Conservation (phyloP, 1,139 yeast species). For the Taphrina flavorubra region DNA sequence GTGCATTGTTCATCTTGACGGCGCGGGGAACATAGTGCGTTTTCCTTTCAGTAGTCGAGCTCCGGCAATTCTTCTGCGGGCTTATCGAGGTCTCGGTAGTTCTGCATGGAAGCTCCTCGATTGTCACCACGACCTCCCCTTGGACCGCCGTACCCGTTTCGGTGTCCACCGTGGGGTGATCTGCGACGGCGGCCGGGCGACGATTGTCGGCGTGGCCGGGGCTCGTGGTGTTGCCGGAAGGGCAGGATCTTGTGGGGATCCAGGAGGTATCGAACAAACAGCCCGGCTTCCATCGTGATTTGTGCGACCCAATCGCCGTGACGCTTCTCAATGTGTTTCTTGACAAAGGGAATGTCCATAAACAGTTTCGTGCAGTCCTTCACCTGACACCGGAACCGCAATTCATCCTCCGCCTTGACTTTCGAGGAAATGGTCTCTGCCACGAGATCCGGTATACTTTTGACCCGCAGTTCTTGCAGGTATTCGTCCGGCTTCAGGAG, state of each 20-base stretch:
- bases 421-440: constrained; percentile 42
- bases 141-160: constrained; percentile 18
- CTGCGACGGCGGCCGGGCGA: constrained; percentile 17
- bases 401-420: constrained; percentile 45
- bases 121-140: constrained; percentile 30
- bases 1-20: too few species aligned
- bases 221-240: constrained; percentile 35
- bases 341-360: constrained; percentile 47
- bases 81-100: constrained; percentile 45
- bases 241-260: constrained; percentile 45
- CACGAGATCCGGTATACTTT: constrained; percentile 43
- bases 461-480: constrained; percentile 44
- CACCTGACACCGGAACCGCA: constrained; percentile 46
- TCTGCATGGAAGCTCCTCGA: constrained; percentile 33
- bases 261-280: constrained; percentile 43
- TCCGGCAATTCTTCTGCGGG: constrained; percentile 43
- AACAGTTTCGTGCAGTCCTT: constrained; percentile 46
- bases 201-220: constrained; percentile 15
- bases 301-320: constrained; percentile 46
- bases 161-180: constrained; percentile 14
- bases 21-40: not conserved
- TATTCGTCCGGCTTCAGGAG: constrained; percentile 44
- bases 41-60: constrained; percentile 44
- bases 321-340: constrained; percentile 46
- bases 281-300: constrained; percentile 40